Evolutionary conservation across 1,284 basidiomycete species (phyloP), one percentile per base, ranked within the genome.

Genomic region (Peniophora sp.): DNA sequence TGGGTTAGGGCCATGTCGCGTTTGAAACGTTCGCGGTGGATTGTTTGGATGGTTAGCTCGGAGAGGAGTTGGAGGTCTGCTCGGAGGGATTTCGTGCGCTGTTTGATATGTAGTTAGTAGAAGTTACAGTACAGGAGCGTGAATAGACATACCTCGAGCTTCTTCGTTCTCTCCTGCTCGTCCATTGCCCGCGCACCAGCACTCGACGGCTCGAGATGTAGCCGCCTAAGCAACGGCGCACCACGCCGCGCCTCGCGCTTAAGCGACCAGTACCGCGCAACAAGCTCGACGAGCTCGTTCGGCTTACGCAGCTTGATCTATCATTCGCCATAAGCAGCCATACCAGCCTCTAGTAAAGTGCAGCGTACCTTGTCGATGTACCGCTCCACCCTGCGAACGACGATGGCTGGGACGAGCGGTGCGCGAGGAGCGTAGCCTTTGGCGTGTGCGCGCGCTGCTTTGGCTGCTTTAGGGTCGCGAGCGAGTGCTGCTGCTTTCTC

Each of bases 191-290:
- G 76, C 17, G 80, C 79, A 22, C 78, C 82, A 1, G 92, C 90
- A 0, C 96, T 97, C 97, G 96, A 99, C 0, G 96, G 97, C 72
- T 99, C 96, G 27, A 99, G 73, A 69, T 99, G 95, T 49, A 99
- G 67, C 47, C 97, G 69, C 68, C 98, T 99, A 59, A 99, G 70
- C 49, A 99, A 67, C 2, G 96, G 95, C 2, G 97, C 97, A 2
- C 97, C 97, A 41, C 96, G 72, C 53, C 96, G 79, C 0, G 83
- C 90, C 65, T 99, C 95, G 3, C 96, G 74, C 68, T 99, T 98
- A 65, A 99, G 66, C 63, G 95, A 97, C 96, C 96, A 99, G 64
- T 97, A 99, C 58, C 85, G 81, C 59, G 91, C 95, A 34, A 96
- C 74, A 60, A 85, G 69, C 48, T 84, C 78, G 3, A 98, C 69